Conservation (phyloP, 164 flowering plant species). For the Chimonanthus salicifolius region DNA sequence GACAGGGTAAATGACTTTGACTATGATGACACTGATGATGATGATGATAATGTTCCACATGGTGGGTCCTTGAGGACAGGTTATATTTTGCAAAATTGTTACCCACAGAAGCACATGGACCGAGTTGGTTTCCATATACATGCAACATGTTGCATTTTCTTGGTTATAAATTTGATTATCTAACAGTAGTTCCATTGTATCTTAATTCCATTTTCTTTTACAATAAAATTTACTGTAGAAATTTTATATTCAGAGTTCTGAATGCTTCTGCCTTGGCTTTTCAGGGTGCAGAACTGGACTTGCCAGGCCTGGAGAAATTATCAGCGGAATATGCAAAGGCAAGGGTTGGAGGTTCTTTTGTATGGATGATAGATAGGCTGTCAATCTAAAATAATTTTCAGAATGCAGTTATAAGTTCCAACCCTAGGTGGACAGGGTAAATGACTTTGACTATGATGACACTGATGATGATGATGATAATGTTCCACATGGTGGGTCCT, state of each 20-base stretch:
- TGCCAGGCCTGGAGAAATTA: conserved; percentile 42
- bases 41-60: background rate
- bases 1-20: too few species aligned
- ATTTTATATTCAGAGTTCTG: background rate
- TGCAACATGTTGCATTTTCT: background rate
- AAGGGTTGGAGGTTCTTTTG: too few species aligned
- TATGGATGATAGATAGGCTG: background rate
- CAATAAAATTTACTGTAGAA: background rate
- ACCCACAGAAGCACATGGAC: background rate
- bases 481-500: background rate
- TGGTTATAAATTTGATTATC: background rate
- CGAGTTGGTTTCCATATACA: background rate
- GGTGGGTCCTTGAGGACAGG: background rate
- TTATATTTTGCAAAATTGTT: too few species aligned
- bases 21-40: too few species aligned
- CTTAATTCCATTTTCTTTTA: background rate
- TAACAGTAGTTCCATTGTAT: background rate
- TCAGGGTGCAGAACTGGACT: conserved; percentile 66
- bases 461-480: too few species aligned
- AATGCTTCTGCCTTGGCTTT: background rate
- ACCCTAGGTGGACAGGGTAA: too few species aligned
- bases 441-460: too few species aligned
- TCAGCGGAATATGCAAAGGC: conserved; percentile 36
- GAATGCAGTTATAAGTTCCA: too few species aligned
- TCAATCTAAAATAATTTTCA: background rate